phyloP scores from a whole-genome alignment of 305 asterid species.

The Petunia hybrid region DNA sequence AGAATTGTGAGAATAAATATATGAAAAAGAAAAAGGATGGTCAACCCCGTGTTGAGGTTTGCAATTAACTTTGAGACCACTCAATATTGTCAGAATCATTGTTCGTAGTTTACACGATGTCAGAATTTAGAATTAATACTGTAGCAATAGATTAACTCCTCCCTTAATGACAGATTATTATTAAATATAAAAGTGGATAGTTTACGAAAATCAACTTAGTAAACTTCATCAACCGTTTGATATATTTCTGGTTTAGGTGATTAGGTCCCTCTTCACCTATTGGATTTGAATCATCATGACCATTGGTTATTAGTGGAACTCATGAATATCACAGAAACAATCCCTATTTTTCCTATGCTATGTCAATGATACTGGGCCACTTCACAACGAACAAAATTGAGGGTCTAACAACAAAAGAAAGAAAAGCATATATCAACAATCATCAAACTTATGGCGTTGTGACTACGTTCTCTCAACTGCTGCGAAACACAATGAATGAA shows the following conservation, averaged over 20 bases:
- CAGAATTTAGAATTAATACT: background rate
- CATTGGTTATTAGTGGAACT: background rate
- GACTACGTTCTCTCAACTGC: background rate
- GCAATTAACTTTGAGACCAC: background rate
- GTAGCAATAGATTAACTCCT: background rate
- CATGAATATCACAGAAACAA: background rate
- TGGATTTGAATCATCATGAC: background rate
- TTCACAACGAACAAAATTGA: background rate
- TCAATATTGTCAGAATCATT: background rate
- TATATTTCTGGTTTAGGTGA: background rate
- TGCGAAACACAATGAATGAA: background rate
- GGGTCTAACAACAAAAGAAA: background rate
- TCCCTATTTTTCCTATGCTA: background rate
- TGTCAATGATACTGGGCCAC: background rate
- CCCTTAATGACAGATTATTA: background rate
- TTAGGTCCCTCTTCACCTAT: too few species aligned
- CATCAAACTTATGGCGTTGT: background rate
- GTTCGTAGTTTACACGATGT: background rate
- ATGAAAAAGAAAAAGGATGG: background rate
- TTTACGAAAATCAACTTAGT: background rate
- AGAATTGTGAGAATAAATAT: background rate
- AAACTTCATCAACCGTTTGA: background rate
- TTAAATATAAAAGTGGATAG: background rate
- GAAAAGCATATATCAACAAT: background rate
- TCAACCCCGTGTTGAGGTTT: background rate